Evolutionary conservation across 352 stramenopile species (phyloP), one percentile per base, ranked within the genome.

Genomic region (Plasmopara viticola): DNA sequence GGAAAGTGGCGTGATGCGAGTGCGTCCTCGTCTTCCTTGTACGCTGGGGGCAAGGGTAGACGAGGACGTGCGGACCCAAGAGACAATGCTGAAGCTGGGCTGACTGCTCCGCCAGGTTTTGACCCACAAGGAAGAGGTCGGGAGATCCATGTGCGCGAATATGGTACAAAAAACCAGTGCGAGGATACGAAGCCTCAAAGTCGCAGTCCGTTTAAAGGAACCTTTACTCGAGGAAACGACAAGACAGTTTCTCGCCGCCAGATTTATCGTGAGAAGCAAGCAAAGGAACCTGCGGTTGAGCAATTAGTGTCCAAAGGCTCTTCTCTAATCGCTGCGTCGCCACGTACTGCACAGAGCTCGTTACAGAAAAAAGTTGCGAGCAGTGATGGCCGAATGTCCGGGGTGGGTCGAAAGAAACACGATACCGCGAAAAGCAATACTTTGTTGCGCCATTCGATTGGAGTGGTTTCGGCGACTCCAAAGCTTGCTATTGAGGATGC

Each of bases 211-310:
- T 43, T 56, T 0, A 71, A 57, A 51, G 71, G 56, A 48, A 72
- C 43, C 38, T 35, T 44, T 3, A 9, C 42, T 25, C 34, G 59
- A 64, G 53, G 58, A 53, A 58, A 41, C 39, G 51, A 74, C 2
- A 74, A 69, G 44, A 28, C 33, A 9, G 2, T 28, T 17, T 47
- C 62, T 7, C 69, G 70, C 34, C 76, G 76, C 6, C 76, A 84
- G 47, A 55, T 84, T 14, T 86, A 84, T 55, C 77, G 79, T 7
- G 72, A 90, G 51, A 90, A 87, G 50, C 58, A 68, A 29, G 29
- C 66, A 6, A 64, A 66, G 51, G 45, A 64, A 18, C 31, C 10
- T 12, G 15, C 35, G 15, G 56, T 68, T 33, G 62, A 65, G 34
- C 15, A 43, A n/a, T 17, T 37, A 4, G 8, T 42, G 28, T 10